phyloP scores from a whole-genome alignment of 1,284 basidiomycete genomes.

The Termitomyces sp. region DNA sequence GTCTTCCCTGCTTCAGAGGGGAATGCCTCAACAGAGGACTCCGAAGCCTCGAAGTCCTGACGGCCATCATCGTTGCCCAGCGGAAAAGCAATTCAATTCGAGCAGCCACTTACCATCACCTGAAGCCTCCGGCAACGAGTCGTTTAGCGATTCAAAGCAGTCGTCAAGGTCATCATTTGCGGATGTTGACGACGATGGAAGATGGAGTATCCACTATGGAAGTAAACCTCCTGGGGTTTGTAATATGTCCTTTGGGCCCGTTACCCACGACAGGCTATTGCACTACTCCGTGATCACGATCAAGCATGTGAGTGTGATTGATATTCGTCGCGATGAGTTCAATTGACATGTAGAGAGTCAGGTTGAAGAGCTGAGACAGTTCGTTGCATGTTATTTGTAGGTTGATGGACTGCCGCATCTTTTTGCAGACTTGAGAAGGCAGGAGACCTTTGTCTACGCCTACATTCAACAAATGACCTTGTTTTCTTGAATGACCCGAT shows the following conservation, averaged over 20 bases:
- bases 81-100: neutral
- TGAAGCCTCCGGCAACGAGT: slow-evolving; percentile 6
- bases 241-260: slow-evolving; percentile 22
- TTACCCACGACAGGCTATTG: slow-evolving; percentile 18
- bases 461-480: slow-evolving; percentile 31
- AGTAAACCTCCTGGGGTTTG: slow-evolving; percentile 22
- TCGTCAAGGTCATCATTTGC: slow-evolving; percentile 2
- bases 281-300: slow-evolving; percentile 15
- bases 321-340: neutral
- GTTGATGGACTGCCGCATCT: neutral
- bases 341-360: slow-evolving; percentile 6
- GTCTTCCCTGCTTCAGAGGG: neutral
- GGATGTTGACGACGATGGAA: slow-evolving; percentile 3
- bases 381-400: neutral
- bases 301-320: slow-evolving; percentile 18
- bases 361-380: slow-evolving; percentile 11
- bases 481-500: slow-evolving; percentile 52
- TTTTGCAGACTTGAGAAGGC: slow-evolving; percentile 28
- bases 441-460: slow-evolving; percentile 30
- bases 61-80: neutral
- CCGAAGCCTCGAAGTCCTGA: neutral
- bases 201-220: slow-evolving; percentile 23
- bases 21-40: neutral
- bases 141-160: slow-evolving; percentile 7
- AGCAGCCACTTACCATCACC: slow-evolving; percentile 2